Evolutionary conservation across 345 rosid species (phyloP).

Genomic region (Dimocarpus longan): DNA sequence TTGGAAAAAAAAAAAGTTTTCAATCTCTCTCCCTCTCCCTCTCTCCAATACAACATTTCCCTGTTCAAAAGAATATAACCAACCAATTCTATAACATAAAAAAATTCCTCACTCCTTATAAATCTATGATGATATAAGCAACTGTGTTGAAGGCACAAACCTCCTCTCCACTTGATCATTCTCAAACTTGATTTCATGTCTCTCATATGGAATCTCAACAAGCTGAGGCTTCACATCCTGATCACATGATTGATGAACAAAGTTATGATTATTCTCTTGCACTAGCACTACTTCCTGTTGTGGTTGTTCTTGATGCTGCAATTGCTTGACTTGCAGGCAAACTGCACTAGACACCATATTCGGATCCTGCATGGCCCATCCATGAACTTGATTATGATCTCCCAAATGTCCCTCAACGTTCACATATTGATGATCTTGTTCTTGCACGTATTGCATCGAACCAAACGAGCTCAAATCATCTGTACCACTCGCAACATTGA

Average conservation of each 20-base stretch:
- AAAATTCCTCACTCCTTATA: neutral
- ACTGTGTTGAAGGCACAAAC: conserved; percentile 56
- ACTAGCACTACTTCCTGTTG: neutral
- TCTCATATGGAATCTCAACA: conserved; percentile 42
- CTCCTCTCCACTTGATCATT: conserved; percentile 44
- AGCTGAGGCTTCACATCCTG: conserved; percentile 40
- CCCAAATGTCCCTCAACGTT: conserved; percentile 18
- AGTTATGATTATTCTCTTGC: conserved; percentile 3
- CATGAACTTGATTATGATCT: conserved; percentile 29
- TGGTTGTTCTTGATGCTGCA: neutral
- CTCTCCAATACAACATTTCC: neutral
- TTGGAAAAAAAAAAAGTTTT: too few species aligned
- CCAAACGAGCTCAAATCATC: conserved; percentile 20
- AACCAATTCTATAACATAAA: neutral
- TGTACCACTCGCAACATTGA: neutral
- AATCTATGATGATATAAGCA: conserved; percentile 57
- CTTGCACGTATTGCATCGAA: conserved; percentile 34
- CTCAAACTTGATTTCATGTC: conserved; percentile 40
- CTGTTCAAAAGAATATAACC: neutral
- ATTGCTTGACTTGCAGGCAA: conserved; percentile 31
- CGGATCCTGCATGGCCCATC: conserved; percentile 43
- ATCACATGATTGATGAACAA: conserved; percentile 29
- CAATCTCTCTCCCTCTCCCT: too few species aligned
- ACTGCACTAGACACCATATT: conserved; percentile 17
- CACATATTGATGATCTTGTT: neutral